phyloP scores from a whole-genome alignment of 139 green algal species.

The Tetraselmis striata region DNA sequence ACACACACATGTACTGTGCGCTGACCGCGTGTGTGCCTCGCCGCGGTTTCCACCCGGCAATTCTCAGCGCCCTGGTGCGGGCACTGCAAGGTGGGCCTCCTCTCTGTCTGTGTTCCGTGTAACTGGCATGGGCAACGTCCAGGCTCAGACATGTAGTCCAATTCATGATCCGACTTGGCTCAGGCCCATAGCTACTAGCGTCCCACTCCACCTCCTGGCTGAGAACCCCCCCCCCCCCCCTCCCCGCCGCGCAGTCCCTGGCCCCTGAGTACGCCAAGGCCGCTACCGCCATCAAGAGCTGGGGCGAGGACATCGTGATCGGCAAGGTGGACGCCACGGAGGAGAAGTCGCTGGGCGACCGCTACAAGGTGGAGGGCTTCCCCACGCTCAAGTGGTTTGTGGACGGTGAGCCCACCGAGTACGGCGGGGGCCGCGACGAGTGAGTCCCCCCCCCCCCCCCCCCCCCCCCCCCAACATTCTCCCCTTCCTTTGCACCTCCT shows the following conservation, averaged over 20 bases:
- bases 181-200: background rate
- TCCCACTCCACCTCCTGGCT: background rate
- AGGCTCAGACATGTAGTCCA: background rate
- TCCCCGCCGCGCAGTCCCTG: conserved; percentile 39
- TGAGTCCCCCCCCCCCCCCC: conserved; percentile 28
- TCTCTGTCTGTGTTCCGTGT: background rate
- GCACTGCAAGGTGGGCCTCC: conserved; percentile 60
- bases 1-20: too few relatives aligned
- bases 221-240: background rate
- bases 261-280: conserved; percentile 68
- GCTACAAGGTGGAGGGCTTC: conserved; percentile 60
- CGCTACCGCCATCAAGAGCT: conserved; percentile 53
- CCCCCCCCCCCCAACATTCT: background rate
- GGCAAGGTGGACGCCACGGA: conserved; percentile 78
- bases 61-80: conserved; percentile 64
- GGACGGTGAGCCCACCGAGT: conserved; percentile 65
- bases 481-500: background rate
- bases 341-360: conserved; percentile 45
- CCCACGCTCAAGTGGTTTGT: conserved; percentile 86
- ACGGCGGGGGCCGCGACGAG: conserved; percentile 60
- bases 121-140: too few relatives aligned
- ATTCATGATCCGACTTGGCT: background rate
- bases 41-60: too few relatives aligned
- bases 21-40: too few relatives aligned
- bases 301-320: conserved; percentile 44